Percentiles rank a stretch among this genome's conserved stretches.
Evolutionary conservation across 1,284 basidiomycete genomes (phyloP).

Genomic region (Rugosomyces carneus): DNA sequence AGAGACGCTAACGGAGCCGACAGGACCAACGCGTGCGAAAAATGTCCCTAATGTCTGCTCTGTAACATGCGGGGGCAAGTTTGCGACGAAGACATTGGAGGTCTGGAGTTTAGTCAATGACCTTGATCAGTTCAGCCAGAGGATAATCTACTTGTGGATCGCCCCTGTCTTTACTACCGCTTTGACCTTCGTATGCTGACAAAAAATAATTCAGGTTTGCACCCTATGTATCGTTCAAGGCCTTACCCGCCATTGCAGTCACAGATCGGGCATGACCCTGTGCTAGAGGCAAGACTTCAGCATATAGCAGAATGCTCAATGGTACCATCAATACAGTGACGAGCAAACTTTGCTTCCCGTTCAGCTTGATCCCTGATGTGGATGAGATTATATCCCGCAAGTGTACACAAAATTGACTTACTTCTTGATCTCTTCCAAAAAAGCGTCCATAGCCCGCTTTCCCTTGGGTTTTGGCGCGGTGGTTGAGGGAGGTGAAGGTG

Average conservation of each 20-base stretch:
- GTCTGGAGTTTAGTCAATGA: constrained; percentile 46
- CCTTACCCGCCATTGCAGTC: constrained; percentile 77
- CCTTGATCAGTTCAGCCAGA: neutral
- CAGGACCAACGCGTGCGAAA: constrained; percentile 71
- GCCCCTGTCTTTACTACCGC: constrained; percentile 82
- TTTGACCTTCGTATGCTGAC: constrained; percentile 77
- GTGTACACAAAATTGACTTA: constrained; percentile 21
- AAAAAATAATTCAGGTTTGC: constrained; percentile 2
- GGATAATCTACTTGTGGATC: constrained; percentile 59
- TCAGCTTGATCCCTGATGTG: constrained; percentile 78
- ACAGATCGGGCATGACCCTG: constrained; percentile 62
- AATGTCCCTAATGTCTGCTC: constrained; percentile 83
- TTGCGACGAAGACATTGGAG: constrained; percentile 91
- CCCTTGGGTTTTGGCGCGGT: constrained; percentile 68
- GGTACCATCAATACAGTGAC: constrained; percentile 47
- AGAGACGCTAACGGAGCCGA: constrained; percentile 48
- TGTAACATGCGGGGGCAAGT: constrained; percentile 79
- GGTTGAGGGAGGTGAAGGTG: constrained; percentile 44
- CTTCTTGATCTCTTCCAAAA: constrained; percentile 92
- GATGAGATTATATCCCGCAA: constrained; percentile 5
- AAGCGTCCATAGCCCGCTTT: constrained; percentile 89
- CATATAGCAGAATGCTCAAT: constrained; percentile 1
- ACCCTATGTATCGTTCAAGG: neutral
- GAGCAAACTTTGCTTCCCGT: constrained; percentile 76
- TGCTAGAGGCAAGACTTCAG: constrained; percentile 23